Conservation (phyloP, 148 eudicot genomes). For the Vaccinium darrowii region DNA sequence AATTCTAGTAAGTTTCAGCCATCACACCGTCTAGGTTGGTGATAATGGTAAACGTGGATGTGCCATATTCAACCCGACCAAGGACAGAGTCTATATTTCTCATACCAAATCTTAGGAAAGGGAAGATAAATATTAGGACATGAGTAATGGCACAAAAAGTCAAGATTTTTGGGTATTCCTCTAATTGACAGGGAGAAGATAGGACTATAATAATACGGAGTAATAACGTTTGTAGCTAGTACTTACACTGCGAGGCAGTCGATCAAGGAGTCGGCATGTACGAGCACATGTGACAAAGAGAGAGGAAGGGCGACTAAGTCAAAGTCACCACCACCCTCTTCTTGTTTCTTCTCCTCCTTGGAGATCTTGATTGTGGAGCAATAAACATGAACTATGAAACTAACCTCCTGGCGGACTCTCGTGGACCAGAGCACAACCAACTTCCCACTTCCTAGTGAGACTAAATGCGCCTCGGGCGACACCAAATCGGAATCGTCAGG, state of each 20-base stretch:
- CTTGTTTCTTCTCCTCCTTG: not conserved
- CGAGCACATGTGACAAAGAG: not conserved
- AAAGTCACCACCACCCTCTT: not conserved
- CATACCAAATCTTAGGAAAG: no score
- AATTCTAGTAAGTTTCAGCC: not conserved
- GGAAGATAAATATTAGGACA: no score
- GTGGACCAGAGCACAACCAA: not conserved
- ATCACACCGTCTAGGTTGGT: no score
- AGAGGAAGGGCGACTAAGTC: not conserved
- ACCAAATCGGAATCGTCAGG: fast-evolving
- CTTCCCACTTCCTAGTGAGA: not conserved
- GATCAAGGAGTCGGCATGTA: not conserved
- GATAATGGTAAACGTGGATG: not conserved
- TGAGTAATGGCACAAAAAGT: no score
- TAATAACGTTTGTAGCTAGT: not conserved
- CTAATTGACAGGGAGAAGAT: no score
- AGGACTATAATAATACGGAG: no score
- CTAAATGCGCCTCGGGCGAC: not conserved
- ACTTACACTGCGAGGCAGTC: not conserved
- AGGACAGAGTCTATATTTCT: not conserved
- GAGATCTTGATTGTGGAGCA: not conserved
- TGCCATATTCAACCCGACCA: not conserved
- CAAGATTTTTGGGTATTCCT: no score
- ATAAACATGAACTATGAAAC: not conserved
- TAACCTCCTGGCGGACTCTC: no score